Base-by-base conservation (phyloP, 192 early-diverging fungal species). In the Gryganskiella cystojenkinii region DNA sequence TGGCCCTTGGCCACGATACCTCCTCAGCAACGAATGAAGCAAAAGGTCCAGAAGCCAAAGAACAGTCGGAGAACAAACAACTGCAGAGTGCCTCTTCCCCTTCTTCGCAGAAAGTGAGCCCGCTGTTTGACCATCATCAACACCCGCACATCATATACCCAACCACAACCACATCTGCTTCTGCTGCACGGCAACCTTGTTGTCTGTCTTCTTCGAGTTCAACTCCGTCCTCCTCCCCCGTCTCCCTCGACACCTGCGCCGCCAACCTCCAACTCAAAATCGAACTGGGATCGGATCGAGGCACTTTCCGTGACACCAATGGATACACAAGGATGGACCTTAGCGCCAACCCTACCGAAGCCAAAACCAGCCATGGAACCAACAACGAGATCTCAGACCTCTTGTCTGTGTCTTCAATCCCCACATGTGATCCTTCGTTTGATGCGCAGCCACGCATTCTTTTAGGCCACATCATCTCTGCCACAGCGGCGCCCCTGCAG, bases 61-160 rank as follows among this genome's bases (percentile, higher is more conserved):
- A 40, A 40, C 37, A 40, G 37, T 40, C 37, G 37, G 37, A 40
- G 37, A 40, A n/a, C n/a, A n/a, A 13, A 13, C 37, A 40, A 40
- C 13, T 13, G 37, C 37, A 40, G 7, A 40, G 37, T 9, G 37
- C 13, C 37, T 40, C 13, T 40, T 5, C 5, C 37, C 37, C 5
- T 13, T 13, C 37, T 5, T 13, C 5, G 7, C 37, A 40, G 47
- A 4, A 50, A 50, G 22, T 60, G 61, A 73, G 63, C 61, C 61
- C 71, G 52, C 15, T 40, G 13, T 46, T 59, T 46, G 52, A 47
- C 34, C 61, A 59, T 2, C 71, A 59, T 3, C 71, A n/a, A n/a
- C n/a, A 73, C 35, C 53, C 62, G 14, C 71, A 73, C 43, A 73
- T 73, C 63, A 47, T 60, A 13, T 65, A 73, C 35, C 43, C 58